Base-by-base conservation (phyloP, 306 rosid species). In the Vigna reflexopilosa region DNA sequence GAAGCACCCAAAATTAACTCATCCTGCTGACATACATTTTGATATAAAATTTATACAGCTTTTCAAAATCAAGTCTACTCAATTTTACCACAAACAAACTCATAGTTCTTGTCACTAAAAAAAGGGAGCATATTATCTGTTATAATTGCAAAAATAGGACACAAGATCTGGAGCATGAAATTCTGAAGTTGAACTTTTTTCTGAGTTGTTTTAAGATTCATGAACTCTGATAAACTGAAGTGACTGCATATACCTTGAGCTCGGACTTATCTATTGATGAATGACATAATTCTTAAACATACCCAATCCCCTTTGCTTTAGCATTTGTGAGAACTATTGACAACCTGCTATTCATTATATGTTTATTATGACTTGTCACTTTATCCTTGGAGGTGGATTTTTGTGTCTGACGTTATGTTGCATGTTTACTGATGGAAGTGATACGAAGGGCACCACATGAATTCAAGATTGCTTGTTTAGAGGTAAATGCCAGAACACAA, bases 401-500 rank as follows among this genome's bases (percentile, higher is more conserved):
- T 32, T 14, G 62, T 65, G 58, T 51, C 79, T 86, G 83, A 78
- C 71, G 77, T 36, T 76, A 12, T 73, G 75, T 77, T 83, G 55
- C 78, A 15, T 79, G 73, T 75, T 79, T 54, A 15, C 66, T 80
- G 57, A 81, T 88, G 69, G 63, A 88, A 95, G 99, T 95, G 38
- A 91, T 95, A 82, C 85, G 99, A 91, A 90, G 99, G 87, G 98
- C 99, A 69, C 99, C 99, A 7, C 99, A 95, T 45, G 99, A 95
- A 80, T 95, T 95, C 89, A 95, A 95, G 90, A 95, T 95, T 68
- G 98, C 98, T 17, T 95, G 99, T 83, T 88, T 95, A 81, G 97
- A 95, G 98, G 99, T 95, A 88, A 85, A 26, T 77, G 3, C 36
- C 28, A 13, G 59, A 78, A 66, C 55, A 59, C 63, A 14, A n/a